These are phyloP conservation scores for Annona squamosa DNA, from an alignment of 164 flowering plant species.

Conservation along the genomic window DNA sequence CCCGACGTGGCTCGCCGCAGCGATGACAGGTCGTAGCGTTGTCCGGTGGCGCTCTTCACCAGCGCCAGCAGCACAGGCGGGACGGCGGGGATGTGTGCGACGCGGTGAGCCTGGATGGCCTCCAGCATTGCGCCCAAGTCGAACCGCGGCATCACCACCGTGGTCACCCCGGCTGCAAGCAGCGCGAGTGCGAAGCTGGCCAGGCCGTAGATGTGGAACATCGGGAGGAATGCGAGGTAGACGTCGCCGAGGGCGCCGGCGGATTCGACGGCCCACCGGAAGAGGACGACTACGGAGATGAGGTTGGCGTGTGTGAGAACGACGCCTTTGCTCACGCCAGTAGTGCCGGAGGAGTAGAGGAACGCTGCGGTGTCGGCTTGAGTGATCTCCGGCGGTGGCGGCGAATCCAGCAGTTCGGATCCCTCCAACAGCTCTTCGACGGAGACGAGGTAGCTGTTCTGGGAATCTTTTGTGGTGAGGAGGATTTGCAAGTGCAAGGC, in stretches of 20 bases:
- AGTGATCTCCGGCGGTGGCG: conserved; percentile 11
- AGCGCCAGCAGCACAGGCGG: conserved; percentile 61
- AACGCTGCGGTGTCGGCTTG: conserved; percentile 62
- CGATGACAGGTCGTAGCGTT: conserved; percentile 29
- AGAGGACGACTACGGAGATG: conserved; percentile 35
- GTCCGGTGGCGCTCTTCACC: conserved; percentile 28
- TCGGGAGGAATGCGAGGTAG: conserved; percentile 56
- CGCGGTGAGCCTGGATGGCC: conserved; percentile 33
- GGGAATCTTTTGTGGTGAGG: conserved; percentile 17
- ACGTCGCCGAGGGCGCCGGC: conserved; percentile 32
- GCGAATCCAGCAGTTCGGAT: conserved; percentile 32
- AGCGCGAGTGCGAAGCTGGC: conserved; percentile 53
- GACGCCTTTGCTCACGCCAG: conserved; percentile 75
- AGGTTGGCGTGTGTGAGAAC: conserved; percentile 53
- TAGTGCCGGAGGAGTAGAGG: conserved; percentile 77
- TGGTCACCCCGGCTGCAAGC: conserved; percentile 32
- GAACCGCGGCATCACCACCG: conserved; percentile 47
- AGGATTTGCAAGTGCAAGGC: conserved; percentile 18
- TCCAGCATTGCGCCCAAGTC: conserved; percentile 49
- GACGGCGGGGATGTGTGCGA: conserved; percentile 55
- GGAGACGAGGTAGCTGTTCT: conserved; percentile 16
- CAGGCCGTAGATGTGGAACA: conserved; percentile 77
- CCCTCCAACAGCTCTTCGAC: conserved; percentile 45
- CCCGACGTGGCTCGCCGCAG: conserved; percentile 48
- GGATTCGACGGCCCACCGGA: conserved; percentile 41